Evolutionary conservation across 495 filamentous ascomycete species (phyloP), one percentile per base, ranked within the genome.

Genomic region (Penicillium alfredii): DNA sequence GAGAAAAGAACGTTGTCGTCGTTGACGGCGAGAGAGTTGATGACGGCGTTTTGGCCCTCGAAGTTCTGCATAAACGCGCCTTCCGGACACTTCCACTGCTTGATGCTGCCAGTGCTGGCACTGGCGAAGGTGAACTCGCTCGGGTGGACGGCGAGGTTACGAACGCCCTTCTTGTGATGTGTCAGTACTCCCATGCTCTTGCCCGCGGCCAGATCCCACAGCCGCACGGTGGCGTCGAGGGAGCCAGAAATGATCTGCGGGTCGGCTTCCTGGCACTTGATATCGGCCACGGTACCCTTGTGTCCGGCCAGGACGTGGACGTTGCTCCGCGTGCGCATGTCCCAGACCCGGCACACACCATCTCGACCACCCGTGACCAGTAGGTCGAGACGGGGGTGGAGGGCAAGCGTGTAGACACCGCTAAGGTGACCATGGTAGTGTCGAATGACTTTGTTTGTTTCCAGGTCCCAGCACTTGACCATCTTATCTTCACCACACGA

Each of bases 51-150:
- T 45, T 95, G 89, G 24, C 89, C 89, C 26, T 96, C 89, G 54
- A 96, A 99, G 63, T 97, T 97, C 65, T 95, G 88, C 93, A 99
- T 99, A 59, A 99, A 95, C 19, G 84, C 88, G 23, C 90, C 93
- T 62, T 95, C 90, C 11, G 93, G 93, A 51, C 88, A 97, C 60
- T 97, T 97, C 90, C 92, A 99, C 61, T 97, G 93, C 71, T 99
- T 99, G 67, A 99, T 99, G 58, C 82, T 86, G 15, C 82, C 81
- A 0, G 89, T 88, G 52, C 85, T 92, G 40, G 84, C 90, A 42
- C 77, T 86, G 19, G 89, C 93, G 49, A 99, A 99, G 1, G 93
- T 99, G 61, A 94, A 99, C 58, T 99, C 93, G 33, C 74, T 81
- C 0, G 93, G 93, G 59, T 97, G 93, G 2, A 80, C 76, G 11